These are phyloP conservation scores for Lachnellula occidentalis DNA, from an alignment of 2,329 filamentous ascomycete genomes.

Conservation along the genomic window DNA sequence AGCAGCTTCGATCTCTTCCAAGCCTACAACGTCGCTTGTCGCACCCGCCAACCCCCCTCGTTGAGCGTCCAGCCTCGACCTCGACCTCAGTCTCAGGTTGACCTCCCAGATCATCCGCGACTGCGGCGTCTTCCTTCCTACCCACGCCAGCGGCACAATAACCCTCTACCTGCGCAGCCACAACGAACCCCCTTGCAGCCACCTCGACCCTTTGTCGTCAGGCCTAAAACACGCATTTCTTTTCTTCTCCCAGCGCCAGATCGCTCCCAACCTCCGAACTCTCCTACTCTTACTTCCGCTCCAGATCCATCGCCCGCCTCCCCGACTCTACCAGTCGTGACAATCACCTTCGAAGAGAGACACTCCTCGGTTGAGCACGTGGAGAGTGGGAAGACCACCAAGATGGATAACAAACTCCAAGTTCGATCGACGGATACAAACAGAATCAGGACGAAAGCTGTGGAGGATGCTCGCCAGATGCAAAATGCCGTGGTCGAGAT, in stretches of 20 bases:
- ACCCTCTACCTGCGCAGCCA: no score
- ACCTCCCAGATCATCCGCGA: not conserved
- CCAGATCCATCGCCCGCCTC: not conserved
- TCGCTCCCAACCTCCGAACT: no score
- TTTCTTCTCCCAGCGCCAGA: no score
- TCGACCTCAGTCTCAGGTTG: not conserved
- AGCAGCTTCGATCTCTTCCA: not conserved
- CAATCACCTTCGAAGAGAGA: not conserved
- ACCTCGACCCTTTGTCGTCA: no score
- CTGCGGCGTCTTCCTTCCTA: no score
- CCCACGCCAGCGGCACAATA: no score
- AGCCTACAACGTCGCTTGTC: not conserved
- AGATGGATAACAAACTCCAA: conserved; percentile 6
- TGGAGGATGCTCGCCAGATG: conserved; percentile 68
- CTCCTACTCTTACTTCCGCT: no score
- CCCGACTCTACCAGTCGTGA: not conserved
- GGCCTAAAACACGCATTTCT: no score
- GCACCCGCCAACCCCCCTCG: not conserved
- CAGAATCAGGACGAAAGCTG: conserved; percentile 25
- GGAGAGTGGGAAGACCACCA: not conserved
- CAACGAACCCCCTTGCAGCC: no score
- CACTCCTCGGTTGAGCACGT: not conserved
- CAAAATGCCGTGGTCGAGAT: conserved; percentile 58
- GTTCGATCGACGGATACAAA: conserved; percentile 13
- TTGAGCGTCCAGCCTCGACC: not conserved